Evolutionary conservation across 2,329 filamentous ascomycete genomes (phyloP).

Genomic region (Aaosphaeria pasadenensis): DNA sequence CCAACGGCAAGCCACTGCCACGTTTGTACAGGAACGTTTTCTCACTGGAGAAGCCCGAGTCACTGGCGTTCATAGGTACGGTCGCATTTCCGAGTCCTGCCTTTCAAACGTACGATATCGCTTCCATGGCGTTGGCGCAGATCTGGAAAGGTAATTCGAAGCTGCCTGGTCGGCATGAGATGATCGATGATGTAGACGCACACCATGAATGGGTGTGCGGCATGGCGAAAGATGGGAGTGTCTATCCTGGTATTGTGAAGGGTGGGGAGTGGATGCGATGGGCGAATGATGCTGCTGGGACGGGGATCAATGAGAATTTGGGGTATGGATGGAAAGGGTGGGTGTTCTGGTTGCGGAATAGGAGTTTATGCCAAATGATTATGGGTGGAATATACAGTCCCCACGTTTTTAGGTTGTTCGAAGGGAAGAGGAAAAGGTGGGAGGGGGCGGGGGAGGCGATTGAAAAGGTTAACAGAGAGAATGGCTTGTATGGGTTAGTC

Average conservation of each 20-base stretch:
- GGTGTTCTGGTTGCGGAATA: slow-evolving; percentile 42
- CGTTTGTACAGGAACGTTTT: slow-evolving; percentile 47
- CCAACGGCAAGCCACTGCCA: slow-evolving; percentile 29
- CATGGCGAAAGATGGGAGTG: slow-evolving; percentile 33
- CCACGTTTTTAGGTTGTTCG: slow-evolving; percentile 42
- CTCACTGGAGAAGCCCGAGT: slow-evolving; percentile 42
- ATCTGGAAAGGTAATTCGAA: slow-evolving; percentile 40
- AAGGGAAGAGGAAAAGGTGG: slow-evolving; percentile 38
- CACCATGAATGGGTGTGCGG: slow-evolving; percentile 13
- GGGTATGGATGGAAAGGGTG: slow-evolving; percentile 43
- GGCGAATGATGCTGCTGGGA: slow-evolving; percentile 44
- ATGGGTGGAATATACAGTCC: slow-evolving; percentile 43
- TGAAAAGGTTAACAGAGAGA: slow-evolving; percentile 16
- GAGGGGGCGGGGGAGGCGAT: slow-evolving; percentile 38
- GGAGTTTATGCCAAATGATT: slow-evolving; percentile 37
- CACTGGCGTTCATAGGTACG: slow-evolving; percentile 42
- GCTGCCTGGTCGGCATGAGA: slow-evolving; percentile 37
- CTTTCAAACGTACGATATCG: slow-evolving; percentile 37
- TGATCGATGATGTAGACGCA: slow-evolving; percentile 11
- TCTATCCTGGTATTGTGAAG: slow-evolving; percentile 19
- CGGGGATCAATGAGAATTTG: slow-evolving; percentile 39
- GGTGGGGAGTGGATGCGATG: slow-evolving; percentile 35
- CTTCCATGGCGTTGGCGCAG: slow-evolving; percentile 46
- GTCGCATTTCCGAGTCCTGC: slow-evolving; percentile 37
- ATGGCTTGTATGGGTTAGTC: neutral